Percentiles rank a stretch among this genome's conserved stretches.
Evolutionary conservation across 371 early-diverging fungal species (phyloP).

Genomic region (Mortierella polycephala): DNA sequence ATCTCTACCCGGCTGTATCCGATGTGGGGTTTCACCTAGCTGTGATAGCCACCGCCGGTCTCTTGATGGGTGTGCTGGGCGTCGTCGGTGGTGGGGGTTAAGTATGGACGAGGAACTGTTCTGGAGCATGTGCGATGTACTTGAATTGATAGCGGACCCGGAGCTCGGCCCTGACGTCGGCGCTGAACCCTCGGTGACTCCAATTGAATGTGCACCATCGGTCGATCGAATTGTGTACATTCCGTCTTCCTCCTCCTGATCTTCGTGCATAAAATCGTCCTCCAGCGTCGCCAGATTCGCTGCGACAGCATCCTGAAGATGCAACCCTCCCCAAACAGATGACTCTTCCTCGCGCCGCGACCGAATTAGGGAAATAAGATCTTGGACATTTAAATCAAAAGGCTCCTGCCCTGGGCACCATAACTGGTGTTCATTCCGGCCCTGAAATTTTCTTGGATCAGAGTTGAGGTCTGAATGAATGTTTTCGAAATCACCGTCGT

Average conservation of each 20-base stretch:
- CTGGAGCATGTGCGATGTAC: neutral
- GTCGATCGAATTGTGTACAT: constrained; percentile 26
- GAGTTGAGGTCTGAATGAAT: constrained; percentile 7
- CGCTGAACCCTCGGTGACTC: neutral
- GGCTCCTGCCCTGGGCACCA: constrained; percentile 51
- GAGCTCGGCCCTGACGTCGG: constrained; percentile 5
- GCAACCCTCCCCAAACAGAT: constrained; percentile 43
- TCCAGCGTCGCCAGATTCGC: constrained; percentile 26
- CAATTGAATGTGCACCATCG: neutral
- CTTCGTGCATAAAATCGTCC: constrained; percentile 46
- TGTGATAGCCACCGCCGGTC: constrained; percentile 29
- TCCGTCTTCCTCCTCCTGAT: constrained; percentile 49
- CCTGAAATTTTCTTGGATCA: neutral
- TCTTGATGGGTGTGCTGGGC: constrained; percentile 33
- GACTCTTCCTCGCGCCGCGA: constrained; percentile 49
- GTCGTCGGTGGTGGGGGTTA: constrained; percentile 17
- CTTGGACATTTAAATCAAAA: constrained; percentile 36
- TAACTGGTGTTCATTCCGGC: constrained; percentile 16
- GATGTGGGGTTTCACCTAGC: neutral
- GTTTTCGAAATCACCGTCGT: constrained; percentile 36
- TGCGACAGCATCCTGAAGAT: constrained; percentile 42
- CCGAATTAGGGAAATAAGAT: constrained; percentile 30
- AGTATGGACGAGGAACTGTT: neutral
- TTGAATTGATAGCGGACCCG: neutral
- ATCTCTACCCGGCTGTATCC: neutral